These are phyloP conservation scores for Theobroma grandiflorum DNA, from an alignment of 441 rosid species.

Conservation along the genomic window DNA sequence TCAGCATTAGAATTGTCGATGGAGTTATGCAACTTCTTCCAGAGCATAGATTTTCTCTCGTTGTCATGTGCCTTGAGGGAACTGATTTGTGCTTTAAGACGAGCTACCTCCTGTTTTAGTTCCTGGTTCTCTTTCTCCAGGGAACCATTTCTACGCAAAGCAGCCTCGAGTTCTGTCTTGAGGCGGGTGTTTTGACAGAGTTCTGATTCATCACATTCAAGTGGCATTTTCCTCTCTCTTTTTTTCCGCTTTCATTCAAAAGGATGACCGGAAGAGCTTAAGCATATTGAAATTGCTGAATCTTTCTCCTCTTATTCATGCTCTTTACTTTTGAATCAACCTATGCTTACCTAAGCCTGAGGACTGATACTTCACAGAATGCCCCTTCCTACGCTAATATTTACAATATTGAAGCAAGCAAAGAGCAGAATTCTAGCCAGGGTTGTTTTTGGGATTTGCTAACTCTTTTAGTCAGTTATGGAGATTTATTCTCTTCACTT, in stretches of 20 bases:
- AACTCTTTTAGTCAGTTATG: not conserved
- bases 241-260: constrained; percentile 29
- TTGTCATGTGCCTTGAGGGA: constrained; percentile 86
- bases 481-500: constrained; percentile 22
- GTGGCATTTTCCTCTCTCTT: constrained; percentile 49
- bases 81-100: constrained; percentile 69
- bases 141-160: constrained; percentile 53
- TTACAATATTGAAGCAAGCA: constrained; percentile 33
- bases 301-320: constrained; percentile 38
- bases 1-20: constrained; percentile 49
- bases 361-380: constrained; percentile 30
- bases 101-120: constrained; percentile 68
- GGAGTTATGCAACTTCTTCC: constrained; percentile 89
- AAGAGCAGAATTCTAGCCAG: not conserved
- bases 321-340: constrained; percentile 55
- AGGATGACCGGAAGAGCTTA: constrained; percentile 25
- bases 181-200: constrained; percentile 42
- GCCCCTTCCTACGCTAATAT: constrained; percentile 34
- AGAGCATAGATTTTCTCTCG: constrained; percentile 86
- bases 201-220: constrained; percentile 58
- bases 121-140: constrained; percentile 84
- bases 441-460: constrained; percentile 31
- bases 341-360: constrained; percentile 49
- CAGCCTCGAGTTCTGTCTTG: constrained; percentile 71
- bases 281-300: constrained; percentile 28